Evolutionary conservation across 2,329 filamentous ascomycete species (phyloP).

Genomic region (Diaporthe sp.): DNA sequence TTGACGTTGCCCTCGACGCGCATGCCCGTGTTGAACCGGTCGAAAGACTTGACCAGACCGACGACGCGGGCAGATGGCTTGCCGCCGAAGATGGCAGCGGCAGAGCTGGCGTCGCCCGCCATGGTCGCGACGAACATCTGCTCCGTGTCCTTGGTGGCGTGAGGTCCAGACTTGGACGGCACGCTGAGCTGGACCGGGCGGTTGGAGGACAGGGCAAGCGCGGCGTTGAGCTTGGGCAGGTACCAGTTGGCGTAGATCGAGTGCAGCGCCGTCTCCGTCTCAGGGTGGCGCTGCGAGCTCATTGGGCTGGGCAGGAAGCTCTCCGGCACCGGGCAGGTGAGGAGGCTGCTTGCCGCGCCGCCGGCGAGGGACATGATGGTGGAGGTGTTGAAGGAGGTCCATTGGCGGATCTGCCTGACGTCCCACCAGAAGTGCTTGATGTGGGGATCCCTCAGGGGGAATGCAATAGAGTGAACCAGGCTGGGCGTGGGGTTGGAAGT

Average conservation of each 20-base stretch:
- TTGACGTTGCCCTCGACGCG: conserved; percentile 86
- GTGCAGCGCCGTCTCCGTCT: conserved; percentile 83
- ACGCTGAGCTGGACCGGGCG: conserved; percentile 69
- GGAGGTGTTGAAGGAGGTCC: conserved; percentile 82
- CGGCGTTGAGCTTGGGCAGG: conserved; percentile 87
- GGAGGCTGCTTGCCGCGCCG: conserved; percentile 72
- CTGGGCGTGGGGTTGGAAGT: conserved; percentile 84
- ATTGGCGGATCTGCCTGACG: conserved; percentile 85
- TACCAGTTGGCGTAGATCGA: conserved; percentile 83
- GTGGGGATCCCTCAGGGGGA: conserved; percentile 73
- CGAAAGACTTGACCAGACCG: conserved; percentile 88
- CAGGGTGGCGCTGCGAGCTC: conserved; percentile 74
- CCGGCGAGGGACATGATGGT: conserved; percentile 80
- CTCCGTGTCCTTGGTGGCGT: conserved; percentile 52
- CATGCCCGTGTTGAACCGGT: conserved; percentile 97
- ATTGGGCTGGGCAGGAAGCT: conserved; percentile 71
- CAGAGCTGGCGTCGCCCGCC: conserved; percentile 67
- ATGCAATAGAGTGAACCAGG: conserved; percentile 83
- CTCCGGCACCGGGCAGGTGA: conserved; percentile 76
- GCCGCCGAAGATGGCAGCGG: conserved; percentile 63
- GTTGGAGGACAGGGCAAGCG: conserved; percentile 80
- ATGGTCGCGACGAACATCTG: conserved; percentile 74
- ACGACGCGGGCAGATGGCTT: conserved; percentile 61
- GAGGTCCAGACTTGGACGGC: conserved; percentile 50
- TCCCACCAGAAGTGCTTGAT: conserved; percentile 97